Base-by-base conservation (phyloP, 345 rosid species). In the Alliaria petiolata region DNA sequence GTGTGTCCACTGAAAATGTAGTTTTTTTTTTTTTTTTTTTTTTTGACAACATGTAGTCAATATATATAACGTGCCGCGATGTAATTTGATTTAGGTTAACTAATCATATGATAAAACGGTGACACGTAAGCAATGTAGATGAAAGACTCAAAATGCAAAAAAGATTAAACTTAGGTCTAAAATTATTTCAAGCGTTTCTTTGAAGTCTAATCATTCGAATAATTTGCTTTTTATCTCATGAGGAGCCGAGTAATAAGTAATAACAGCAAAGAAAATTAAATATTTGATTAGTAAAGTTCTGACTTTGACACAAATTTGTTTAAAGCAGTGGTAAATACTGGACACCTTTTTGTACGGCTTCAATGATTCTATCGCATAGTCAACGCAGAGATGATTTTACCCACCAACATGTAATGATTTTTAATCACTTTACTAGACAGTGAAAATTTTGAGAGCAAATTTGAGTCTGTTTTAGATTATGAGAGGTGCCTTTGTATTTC, bases 391-490 rank as follows among this genome's bases (percentile, higher is more conserved):
- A 64, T 65, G 51, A 72, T 44, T 72, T 72, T 44, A 64, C 52
- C 52, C 61, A 65, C 72, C 28, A 39, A 39, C 54, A 31, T 65
- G 78, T 66, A 65, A 74, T 74, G 71, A 47, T 65, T 56, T 64
- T 56, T 3, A 55, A 55, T 56, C 30, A 19, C 65, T 57, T 74
- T 65, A 49, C 46, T 7, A 10, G 35, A 52, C 19, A 40, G 43
- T 58, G 4, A 62, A 61, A 30, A 1, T 2, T 9, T 14, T 28
- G 3, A 38, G 59, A 59, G 40, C 19, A 12, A 62, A 15, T 45
- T 34, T 49, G 22, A n/a, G 50, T 59, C 3, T 8, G 4, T 7
- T 6, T 16, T 38, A 31, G 8, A 42, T 42, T 22, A 7, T 11
- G 33, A 19, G 34, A 33, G 2, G 33, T 33, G 3, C 11, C 17